These are phyloP conservation scores for Coemansia guatemalensis DNA, from an alignment of 192 early-diverging fungal species.

Conservation along the genomic window DNA sequence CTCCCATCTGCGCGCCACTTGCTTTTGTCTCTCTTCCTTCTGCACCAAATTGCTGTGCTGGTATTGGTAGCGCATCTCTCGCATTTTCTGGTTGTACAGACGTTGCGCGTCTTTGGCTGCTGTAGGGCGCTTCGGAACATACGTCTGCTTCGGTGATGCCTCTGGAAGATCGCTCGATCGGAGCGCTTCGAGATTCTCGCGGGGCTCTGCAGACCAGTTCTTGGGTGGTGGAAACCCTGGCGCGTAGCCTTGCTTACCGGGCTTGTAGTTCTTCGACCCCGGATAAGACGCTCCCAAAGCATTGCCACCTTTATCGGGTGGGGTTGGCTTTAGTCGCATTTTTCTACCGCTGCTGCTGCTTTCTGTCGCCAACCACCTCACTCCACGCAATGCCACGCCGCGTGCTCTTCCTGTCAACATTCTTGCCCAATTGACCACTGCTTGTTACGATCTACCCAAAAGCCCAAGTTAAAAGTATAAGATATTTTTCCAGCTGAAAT, in stretches of 20 bases:
- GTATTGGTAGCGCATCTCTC: conserved; percentile 34
- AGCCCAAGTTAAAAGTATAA: too few species aligned
- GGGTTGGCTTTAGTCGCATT: too few species aligned
- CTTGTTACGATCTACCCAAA: too few species aligned
- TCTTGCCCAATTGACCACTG: too few species aligned
- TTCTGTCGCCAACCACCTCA: too few species aligned
- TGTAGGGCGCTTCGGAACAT: not conserved
- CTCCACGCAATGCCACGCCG: too few species aligned
- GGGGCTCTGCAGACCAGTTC: conserved; percentile 16
- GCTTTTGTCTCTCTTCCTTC: conserved; percentile 23
- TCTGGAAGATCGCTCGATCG: conserved; percentile 19
- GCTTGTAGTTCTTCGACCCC: conserved; percentile 40
- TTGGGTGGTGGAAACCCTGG: conserved; percentile 54
- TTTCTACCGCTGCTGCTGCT: too few species aligned
- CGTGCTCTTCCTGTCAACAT: too few species aligned
- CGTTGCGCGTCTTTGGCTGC: conserved; percentile 14
- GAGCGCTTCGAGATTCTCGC: conserved; percentile 3
- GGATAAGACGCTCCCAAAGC: conserved; percentile 7
- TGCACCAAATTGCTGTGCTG: conserved; percentile 17
- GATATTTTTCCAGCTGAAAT: too few species aligned
- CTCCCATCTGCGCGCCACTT: conserved; percentile 3
- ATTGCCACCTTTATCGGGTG: too few species aligned
- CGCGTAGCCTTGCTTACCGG: conserved; percentile 52
- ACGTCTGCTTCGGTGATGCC: conserved; percentile 12
- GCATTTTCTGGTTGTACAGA: conserved; percentile 32